Conservation (phyloP, 108 stramenopile genomes). For the Epithemia pelagica region DNA sequence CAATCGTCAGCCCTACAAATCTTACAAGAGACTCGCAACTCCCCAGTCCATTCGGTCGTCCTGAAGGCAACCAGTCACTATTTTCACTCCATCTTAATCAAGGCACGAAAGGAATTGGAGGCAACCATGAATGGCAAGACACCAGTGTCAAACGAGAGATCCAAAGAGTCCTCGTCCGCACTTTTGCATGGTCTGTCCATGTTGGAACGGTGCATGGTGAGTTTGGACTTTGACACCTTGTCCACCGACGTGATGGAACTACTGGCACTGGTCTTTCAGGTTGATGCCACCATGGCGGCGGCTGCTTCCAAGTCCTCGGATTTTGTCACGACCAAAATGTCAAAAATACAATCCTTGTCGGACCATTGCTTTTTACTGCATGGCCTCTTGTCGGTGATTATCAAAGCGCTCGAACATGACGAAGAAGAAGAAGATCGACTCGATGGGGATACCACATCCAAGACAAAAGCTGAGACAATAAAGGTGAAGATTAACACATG, state of each 20-base stretch:
- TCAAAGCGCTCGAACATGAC: slow-evolving; percentile 35
- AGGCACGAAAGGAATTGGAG: background rate
- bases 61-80: slow-evolving; percentile 9
- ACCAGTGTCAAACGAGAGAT: background rate
- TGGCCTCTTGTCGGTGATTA: slow-evolving; percentile 34
- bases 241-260: slow-evolving; percentile 40
- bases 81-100: slow-evolving; percentile 4
- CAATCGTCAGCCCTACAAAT: slow-evolving; percentile 33
- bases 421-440: slow-evolving; percentile 14
- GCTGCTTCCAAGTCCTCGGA: slow-evolving; percentile 6
- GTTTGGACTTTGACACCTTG: slow-evolving; percentile 35
- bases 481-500: background rate
- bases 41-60: slow-evolving; percentile 21
- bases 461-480: background rate
- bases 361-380: slow-evolving; percentile 12
- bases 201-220: slow-evolving; percentile 23
- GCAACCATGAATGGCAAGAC: slow-evolving; percentile 4
- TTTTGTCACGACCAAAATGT: slow-evolving; percentile 24
- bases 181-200: slow-evolving; percentile 25
- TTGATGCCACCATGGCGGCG: slow-evolving; percentile 7
- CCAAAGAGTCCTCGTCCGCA: background rate
- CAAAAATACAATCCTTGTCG: background rate
- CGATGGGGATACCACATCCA: slow-evolving; percentile 19
- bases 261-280: slow-evolving; percentile 32
- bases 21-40: slow-evolving; percentile 26